Percentiles rank a stretch among this genome's conserved stretches.
Evolutionary conservation across 1,139 yeast genomes (phyloP).

Genomic region (Suhomyces yuchorum): DNA sequence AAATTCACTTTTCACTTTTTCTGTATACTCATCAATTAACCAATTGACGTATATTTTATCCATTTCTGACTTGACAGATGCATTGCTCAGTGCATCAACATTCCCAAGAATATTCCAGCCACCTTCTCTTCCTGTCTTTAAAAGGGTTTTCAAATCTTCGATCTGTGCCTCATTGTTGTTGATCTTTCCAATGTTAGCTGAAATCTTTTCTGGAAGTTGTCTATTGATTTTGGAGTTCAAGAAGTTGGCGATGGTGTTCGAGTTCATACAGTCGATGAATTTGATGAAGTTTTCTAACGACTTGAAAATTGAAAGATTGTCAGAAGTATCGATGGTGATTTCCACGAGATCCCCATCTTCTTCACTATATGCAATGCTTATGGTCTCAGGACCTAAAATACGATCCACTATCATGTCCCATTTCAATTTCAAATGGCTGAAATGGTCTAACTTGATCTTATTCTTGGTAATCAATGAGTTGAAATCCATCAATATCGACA

Average conservation of each 20-base stretch:
- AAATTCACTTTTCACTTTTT: conserved; percentile 20
- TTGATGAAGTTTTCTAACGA: conserved; percentile 32
- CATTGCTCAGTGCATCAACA: conserved; percentile 19
- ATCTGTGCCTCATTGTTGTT: conserved; percentile 23
- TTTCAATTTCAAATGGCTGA: conserved; percentile 9
- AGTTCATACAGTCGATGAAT: conserved; percentile 32
- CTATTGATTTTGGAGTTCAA: conserved; percentile 35
- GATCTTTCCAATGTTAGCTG: conserved; percentile 31
- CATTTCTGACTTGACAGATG: conserved; percentile 25
- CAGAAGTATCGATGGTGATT: neutral
- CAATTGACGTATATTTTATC: conserved; percentile 34
- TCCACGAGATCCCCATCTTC: conserved; percentile 13
- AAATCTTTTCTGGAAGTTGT: conserved; percentile 31
- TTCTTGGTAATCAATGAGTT: conserved; percentile 20
- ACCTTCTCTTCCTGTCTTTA: conserved; percentile 24
- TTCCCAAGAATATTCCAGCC: conserved; percentile 35
- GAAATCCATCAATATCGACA: conserved; percentile 20
- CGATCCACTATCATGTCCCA: conserved; percentile 17
- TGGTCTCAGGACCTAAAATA: conserved; percentile 7
- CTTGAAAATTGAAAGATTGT: conserved; percentile 17
- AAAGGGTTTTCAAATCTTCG: conserved; percentile 27
- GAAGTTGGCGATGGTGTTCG: conserved; percentile 28
- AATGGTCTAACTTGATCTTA: conserved; percentile 18
- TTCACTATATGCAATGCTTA: conserved; percentile 4
- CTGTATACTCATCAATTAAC: conserved; percentile 26